These are phyloP conservation scores for Suillus americanus DNA, from an alignment of 768 basidiomycete genomes.

Conservation along the genomic window DNA sequence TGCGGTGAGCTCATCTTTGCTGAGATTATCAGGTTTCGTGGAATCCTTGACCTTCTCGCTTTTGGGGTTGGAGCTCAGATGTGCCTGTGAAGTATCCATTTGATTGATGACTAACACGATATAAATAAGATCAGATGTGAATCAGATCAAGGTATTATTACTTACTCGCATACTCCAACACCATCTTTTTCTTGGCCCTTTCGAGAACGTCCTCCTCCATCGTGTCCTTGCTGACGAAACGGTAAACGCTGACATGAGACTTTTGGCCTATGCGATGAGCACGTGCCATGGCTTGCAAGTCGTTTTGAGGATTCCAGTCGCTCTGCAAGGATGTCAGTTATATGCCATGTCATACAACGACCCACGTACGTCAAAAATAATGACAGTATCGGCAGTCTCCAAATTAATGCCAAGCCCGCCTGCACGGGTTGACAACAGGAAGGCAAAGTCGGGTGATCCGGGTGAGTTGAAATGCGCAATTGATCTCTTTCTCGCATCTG, in stretches of 20 bases:
- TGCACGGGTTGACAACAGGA: conserved; percentile 93
- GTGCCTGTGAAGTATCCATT: conserved; percentile 98
- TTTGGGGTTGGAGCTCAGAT: conserved; percentile 89
- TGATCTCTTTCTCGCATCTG: conserved; percentile 89
- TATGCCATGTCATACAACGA: background rate
- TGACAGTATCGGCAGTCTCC: conserved; percentile 98
- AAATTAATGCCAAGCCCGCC: conserved; percentile 98
- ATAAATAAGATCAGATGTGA: background rate
- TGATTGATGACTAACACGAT: conserved; percentile 89
- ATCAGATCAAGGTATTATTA: conserved; percentile 27
- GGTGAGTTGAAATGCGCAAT: conserved; percentile 97
- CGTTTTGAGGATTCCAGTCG: conserved; percentile 99
- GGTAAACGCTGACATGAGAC: conserved; percentile 97
- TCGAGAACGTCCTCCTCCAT: conserved; percentile 99
- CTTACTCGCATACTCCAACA: conserved; percentile 97
- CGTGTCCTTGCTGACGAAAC: conserved; percentile 98
- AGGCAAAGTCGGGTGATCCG: conserved; percentile 93
- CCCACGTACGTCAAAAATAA: conserved; percentile 90
- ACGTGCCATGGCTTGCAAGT: conserved; percentile 98
- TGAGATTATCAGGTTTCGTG: conserved; percentile 78
- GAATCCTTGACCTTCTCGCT: conserved; percentile 61
- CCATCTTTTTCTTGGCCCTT: conserved; percentile 99
- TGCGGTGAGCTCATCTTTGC: conserved; percentile 95
- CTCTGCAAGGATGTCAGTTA: conserved; percentile 51
- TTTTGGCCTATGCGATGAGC: conserved; percentile 99